Evolutionary conservation across 176 grass and related monocot species (phyloP), one percentile per base, ranked within the genome.

Genomic region (Oryza meyeriana): DNA sequence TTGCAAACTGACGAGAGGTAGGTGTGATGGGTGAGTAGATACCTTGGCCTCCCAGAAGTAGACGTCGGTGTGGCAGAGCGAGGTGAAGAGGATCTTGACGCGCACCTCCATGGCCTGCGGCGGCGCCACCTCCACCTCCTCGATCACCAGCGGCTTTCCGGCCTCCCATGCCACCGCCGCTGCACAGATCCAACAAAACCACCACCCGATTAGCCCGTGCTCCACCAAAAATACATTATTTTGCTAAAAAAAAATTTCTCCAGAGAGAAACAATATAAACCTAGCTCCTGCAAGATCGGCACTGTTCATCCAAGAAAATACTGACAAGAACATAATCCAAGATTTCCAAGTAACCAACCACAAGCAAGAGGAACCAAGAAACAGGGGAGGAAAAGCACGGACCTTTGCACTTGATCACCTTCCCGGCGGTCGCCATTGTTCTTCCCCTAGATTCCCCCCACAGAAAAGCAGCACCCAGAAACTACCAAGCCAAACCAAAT

Each of bases 41-140:
- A 97, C 94, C 91, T 94, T 97, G 25, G 94, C 91, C 77, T 97
- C 94, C 94, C 94, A 97, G 84, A 97, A 97, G 89, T 80, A 94
- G 83, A 97, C 87, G 27, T 97, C 94, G 27, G 91, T 94, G 85
- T 92, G 94, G 82, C 91, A 97, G 84, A 97, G 94, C 9, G 91
- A 36, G 65, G 89, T 92, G 80, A 64, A 97, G 50, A 94, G 89
- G 71, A 92, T 88, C 74, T 94, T 97, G 64, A 97, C 22, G 48
- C 89, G 89, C 16, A 94, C 94, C 85, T 97, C 94, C 94, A 94
- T 97, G 30, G 81, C 84, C 83, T 97, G 89, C 9, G 94, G 94
- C 25, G 91, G 89, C 31, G 94, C 91, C 66, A 97, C 94, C 82
- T 94, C 94, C 77, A 97, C 89, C 82, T 92, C 94, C 79, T 94